Evolutionary conservation across 169 alveolate species (phyloP).

Genomic region (Eimeria maxima): DNA sequence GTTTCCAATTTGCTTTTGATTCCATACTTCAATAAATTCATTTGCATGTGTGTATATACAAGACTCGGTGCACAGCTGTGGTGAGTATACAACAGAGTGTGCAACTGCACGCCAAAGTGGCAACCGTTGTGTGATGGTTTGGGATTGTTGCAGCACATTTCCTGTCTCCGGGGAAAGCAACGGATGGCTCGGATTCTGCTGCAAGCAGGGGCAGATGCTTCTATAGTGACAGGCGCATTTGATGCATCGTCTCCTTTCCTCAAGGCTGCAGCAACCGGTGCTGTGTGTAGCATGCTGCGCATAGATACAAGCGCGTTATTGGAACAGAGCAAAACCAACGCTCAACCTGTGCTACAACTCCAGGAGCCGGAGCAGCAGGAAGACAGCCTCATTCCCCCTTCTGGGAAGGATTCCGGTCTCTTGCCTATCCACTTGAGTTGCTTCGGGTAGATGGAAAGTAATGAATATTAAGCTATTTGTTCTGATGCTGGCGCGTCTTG

Average conservation of each 20-base stretch:
- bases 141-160: conserved; percentile 18
- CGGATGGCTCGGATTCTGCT: conserved; percentile 61
- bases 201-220: conserved; percentile 38
- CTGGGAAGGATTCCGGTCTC: conserved; percentile 1
- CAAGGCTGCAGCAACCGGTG: conserved; percentile 57
- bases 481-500: neutral
- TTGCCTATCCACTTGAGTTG: conserved; percentile 50
- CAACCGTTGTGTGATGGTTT: neutral
- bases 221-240: neutral
- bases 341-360: neutral
- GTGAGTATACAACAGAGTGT: neutral
- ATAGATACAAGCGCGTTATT: neutral
- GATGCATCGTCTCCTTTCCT: conserved; percentile 31
- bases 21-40: neutral
- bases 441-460: conserved; percentile 20
- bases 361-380: neutral
- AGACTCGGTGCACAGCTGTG: neutral
- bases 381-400: conserved; percentile 25
- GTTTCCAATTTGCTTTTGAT: neutral
- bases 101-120: neutral
- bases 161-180: conserved; percentile 39
- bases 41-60: neutral
- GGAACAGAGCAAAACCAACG: neutral
- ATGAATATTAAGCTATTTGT: neutral
- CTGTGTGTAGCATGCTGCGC: conserved; percentile 57